These are phyloP conservation scores for Sugiyamaella paludigena DNA, from an alignment of 1,139 yeast species.

Conservation along the genomic window DNA sequence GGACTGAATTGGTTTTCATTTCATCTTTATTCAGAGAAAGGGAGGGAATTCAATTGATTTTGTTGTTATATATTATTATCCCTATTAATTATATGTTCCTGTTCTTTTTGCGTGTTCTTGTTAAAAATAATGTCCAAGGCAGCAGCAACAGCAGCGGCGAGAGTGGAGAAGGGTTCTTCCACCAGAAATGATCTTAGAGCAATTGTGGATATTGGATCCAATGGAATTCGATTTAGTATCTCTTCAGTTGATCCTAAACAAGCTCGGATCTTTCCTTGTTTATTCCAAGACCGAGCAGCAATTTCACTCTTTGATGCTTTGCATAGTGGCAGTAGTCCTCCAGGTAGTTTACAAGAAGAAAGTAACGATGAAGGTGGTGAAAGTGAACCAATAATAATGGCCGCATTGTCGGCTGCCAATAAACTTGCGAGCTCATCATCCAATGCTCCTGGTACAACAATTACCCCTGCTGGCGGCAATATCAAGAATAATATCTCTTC, in stretches of 20 bases:
- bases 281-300: constrained; percentile 65
- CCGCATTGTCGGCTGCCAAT: background rate
- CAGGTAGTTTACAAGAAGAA: constrained; percentile 2
- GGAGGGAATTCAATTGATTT: too few relatives aligned
- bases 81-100: too few relatives aligned
- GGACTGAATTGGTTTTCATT: too few relatives aligned
- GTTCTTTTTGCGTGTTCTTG: too few relatives aligned
- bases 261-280: constrained; percentile 68
- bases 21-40: too few relatives aligned
- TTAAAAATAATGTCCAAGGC: too few relatives aligned
- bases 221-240: constrained; percentile 64
- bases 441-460: background rate
- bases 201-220: constrained; percentile 67
- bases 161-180: too few relatives aligned
- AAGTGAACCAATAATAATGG: background rate
- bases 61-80: too few relatives aligned
- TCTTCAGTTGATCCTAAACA: constrained; percentile 62
- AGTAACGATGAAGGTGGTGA: constrained; percentile 8
- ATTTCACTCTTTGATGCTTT: constrained; percentile 59
- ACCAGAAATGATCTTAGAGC: constrained; percentile 21
- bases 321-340: constrained; percentile 16
- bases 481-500: constrained; percentile 52
- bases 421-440: constrained; percentile 2
- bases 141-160: too few relatives aligned
- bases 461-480: too few relatives aligned